Conservation (phyloP, 1,139 yeast genomes). For the Blastobotrys persicus region DNA sequence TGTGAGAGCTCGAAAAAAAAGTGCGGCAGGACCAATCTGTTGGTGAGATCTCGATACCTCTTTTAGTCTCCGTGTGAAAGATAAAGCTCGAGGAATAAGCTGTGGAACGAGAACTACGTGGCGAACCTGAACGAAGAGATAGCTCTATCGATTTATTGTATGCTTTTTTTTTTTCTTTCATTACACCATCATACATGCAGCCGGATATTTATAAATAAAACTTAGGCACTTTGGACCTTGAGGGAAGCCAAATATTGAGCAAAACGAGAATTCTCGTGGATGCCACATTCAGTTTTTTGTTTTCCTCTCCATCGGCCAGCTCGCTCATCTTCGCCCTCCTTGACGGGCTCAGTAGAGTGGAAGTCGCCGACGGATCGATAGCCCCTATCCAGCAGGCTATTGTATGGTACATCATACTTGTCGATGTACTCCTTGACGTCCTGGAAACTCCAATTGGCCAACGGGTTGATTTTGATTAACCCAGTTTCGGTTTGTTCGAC, state of each 20-base stretch:
- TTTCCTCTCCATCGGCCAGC: conserved; percentile 97
- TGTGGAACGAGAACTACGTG: too few relatives aligned
- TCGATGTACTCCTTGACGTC: conserved; percentile 71
- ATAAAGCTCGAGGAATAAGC: too few relatives aligned
- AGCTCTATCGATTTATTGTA: background rate
- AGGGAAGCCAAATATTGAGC: conserved; percentile 49
- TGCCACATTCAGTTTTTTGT: conserved; percentile 93
- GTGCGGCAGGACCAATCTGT: too few relatives aligned
- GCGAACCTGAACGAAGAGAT: background rate
- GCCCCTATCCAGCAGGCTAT: conserved; percentile 77
- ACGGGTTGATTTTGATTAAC: conserved; percentile 82
- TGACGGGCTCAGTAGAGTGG: conserved; percentile 89
- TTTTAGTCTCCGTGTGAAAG: too few relatives aligned
- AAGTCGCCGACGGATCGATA: conserved; percentile 94
- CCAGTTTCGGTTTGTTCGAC: conserved; percentile 74
- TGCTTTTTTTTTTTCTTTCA: conserved; percentile 1
- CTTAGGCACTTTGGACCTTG: conserved; percentile 7
- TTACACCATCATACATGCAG: conserved; percentile 6
- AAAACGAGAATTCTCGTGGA: conserved; percentile 76
- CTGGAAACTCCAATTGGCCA: conserved; percentile 76
- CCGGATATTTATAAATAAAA: background rate
- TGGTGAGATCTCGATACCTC: too few relatives aligned
- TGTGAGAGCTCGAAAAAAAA: too few relatives aligned
- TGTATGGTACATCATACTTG: conserved; percentile 74
- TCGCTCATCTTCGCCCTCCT: conserved; percentile 91